phyloP scores from a whole-genome alignment of 805 yeast genomes.

The Suhomyces vadensis region DNA sequence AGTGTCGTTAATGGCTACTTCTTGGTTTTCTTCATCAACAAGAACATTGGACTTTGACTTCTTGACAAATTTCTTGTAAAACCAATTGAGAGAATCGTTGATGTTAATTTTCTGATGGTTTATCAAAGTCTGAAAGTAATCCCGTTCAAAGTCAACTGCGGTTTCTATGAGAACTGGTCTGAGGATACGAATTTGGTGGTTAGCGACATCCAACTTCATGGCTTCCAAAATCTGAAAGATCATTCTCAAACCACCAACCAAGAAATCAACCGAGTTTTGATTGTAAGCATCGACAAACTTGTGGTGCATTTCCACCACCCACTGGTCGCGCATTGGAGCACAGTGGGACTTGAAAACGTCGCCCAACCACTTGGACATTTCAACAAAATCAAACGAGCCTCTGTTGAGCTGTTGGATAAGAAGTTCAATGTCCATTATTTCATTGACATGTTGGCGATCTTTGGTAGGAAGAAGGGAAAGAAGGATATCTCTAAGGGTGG shows the following conservation, averaged over 20 bases:
- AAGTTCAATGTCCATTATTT: conserved; percentile 74
- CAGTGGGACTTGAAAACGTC: conserved; percentile 82
- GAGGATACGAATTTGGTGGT: conserved; percentile 84
- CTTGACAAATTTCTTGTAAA: conserved; percentile 37
- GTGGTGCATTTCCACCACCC: conserved; percentile 80
- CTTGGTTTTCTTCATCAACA: conserved; percentile 14
- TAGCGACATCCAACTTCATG: conserved; percentile 93
- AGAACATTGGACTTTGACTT: conserved; percentile 10
- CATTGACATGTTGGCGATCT: conserved; percentile 65
- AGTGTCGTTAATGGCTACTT: conserved; percentile 16
- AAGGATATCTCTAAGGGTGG: conserved; percentile 75
- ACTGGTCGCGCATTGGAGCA: conserved; percentile 91
- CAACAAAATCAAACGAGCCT: conserved; percentile 70
- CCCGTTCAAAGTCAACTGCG: conserved; percentile 86
- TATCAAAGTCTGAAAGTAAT: conserved; percentile 63
- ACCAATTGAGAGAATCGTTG: conserved; percentile 68
- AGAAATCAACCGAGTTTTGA: conserved; percentile 45
- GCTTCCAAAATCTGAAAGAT: conserved; percentile 85
- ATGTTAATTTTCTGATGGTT: conserved; percentile 60
- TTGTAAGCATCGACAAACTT: conserved; percentile 53
- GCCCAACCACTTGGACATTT: conserved; percentile 72
- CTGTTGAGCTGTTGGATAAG: conserved; percentile 71
- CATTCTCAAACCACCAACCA: conserved; percentile 76
- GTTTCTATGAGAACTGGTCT: conserved; percentile 84
- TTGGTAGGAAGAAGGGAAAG: conserved; percentile 74